These are phyloP conservation scores for Rosa chinensis DNA, from an alignment of 306 rosid species.

Conservation along the genomic window DNA sequence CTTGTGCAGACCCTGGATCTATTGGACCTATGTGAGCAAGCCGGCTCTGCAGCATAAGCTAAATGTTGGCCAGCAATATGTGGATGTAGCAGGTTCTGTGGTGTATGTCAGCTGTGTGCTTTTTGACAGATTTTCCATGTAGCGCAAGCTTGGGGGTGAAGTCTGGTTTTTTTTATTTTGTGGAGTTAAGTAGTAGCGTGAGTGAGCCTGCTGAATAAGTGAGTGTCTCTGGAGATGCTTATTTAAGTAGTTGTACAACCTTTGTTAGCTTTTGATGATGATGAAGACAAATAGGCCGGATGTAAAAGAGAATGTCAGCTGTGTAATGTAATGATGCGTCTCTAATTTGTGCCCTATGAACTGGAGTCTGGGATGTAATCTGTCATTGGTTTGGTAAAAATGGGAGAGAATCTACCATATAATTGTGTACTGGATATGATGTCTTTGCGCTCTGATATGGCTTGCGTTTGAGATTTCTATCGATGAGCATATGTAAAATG, in stretches of 20 bases:
- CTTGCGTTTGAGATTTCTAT: not conserved
- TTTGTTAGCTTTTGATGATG: conserved; percentile 38
- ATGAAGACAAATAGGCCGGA: conserved; percentile 18
- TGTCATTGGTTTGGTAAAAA: conserved; percentile 8
- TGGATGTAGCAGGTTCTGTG: conserved; percentile 46
- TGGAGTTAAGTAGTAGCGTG: conserved; percentile 35
- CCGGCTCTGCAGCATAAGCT: conserved; percentile 79
- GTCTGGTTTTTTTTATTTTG: conserved; percentile 33
- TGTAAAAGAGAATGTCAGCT: conserved; percentile 34
- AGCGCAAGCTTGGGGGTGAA: conserved; percentile 91
- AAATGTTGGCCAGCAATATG: conserved; percentile 25
- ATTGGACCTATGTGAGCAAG: conserved; percentile 90
- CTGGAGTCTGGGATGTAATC: conserved; percentile 4
- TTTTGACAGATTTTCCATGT: conserved; percentile 67
- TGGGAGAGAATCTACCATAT: conserved; percentile 4
- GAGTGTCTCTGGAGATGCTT: conserved; percentile 41
- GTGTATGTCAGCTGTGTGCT: conserved; percentile 55
- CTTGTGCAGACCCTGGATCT: conserved; percentile 86
- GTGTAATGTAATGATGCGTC: conserved; percentile 33
- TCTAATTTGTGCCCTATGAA: conserved; percentile 19
- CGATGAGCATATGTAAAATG: not conserved
- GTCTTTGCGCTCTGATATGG: not conserved
- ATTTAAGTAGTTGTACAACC: conserved; percentile 47
- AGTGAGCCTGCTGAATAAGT: conserved; percentile 58
- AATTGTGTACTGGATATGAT: not conserved